phyloP scores from a whole-genome alignment of 805 yeast genomes.

The Kluyveromyces siamensis region DNA sequence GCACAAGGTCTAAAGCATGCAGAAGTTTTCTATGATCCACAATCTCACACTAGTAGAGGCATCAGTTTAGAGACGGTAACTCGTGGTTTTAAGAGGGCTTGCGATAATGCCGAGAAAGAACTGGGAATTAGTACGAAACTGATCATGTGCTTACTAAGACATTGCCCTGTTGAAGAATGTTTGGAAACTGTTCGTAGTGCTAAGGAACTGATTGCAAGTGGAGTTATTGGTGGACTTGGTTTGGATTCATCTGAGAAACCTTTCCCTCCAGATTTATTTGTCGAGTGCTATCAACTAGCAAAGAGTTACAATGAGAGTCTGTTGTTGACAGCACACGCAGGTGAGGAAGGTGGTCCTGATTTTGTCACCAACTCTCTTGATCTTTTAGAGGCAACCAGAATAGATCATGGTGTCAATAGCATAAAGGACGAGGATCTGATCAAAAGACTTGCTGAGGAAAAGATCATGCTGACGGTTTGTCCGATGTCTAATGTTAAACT shows the following conservation, averaged over 20 bases:
- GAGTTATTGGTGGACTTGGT: constrained; percentile 68
- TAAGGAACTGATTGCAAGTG: constrained; percentile 41
- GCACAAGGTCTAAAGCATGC: constrained; percentile 57
- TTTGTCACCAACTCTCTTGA: constrained; percentile 53
- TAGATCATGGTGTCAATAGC: constrained; percentile 75
- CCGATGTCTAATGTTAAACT: constrained; percentile 71
- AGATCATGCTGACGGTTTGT: constrained; percentile 60
- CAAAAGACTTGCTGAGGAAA: constrained; percentile 43
- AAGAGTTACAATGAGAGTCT: constrained; percentile 41
- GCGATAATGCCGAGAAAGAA: constrained; percentile 49
- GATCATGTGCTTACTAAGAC: constrained; percentile 78
- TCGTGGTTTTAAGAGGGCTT: constrained; percentile 58
- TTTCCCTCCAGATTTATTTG: constrained; percentile 64
- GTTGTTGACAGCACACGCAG: constrained; percentile 77
- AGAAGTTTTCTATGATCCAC: constrained; percentile 79
- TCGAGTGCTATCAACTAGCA: constrained; percentile 49
- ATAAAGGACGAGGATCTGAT: constrained; percentile 45
- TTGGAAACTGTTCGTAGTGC: constrained; percentile 49
- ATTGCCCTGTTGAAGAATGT: constrained; percentile 54
- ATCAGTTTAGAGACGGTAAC: constrained; percentile 51
- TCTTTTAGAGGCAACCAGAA: constrained; percentile 51
- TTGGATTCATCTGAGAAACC: constrained; percentile 73
- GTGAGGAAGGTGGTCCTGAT: constrained; percentile 80
- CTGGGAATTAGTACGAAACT: constrained; percentile 59
- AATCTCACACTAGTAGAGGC: constrained; percentile 68